Base-by-base conservation (phyloP, 768 basidiomycete species). In the Tricholomella constricta region DNA sequence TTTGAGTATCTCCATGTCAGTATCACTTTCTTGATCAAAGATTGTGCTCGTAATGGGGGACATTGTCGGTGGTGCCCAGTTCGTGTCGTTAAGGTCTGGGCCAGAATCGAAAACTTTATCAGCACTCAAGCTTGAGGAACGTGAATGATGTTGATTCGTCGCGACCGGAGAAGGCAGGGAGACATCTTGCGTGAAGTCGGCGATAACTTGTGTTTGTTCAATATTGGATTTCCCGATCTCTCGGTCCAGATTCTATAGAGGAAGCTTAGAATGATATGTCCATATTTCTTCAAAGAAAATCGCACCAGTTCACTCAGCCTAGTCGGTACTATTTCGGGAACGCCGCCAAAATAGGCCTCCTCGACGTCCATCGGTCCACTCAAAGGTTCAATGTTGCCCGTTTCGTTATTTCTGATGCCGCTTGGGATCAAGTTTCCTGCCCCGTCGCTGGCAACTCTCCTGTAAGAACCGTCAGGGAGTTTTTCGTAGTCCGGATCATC, bases 231-330 rank as follows among this genome's bases (percentile, higher is more conserved):
- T 52, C 31, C 48, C 48, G 14, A 20, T 38, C 23, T 23, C 37
- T 25, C 19, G 38, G 14, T 45, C 46, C 26, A 29, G 27, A 12
- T 62, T 62, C 63, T 63, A n/a, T 26, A 15, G 20, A n/a, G 14
- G 1, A n/a, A 27, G 7, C 20, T 17, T 25, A 38, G 20, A 27
- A 43, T 40, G 3, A 15, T 12, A 2, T 4, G 1, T 12, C 9
- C 31, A 22, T 10, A 17, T 17, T 38, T 15, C 12, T 20, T 14
- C 9, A 10, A 8, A 1, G 15, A 32, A n/a, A 32, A n/a, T 43
- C 76, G 59, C 56, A 88, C 87, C 54, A 88, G 67, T 54, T 86
- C 76, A 23, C 78, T 78, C 19, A 89, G 74, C 44, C 74, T 74
- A 10, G 72, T 75, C 2, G 85, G 85, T 0, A 84, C 75, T 12